Conservation (phyloP, 2,329 filamentous ascomycete genomes). For the Xylariaceae sp. region DNA sequence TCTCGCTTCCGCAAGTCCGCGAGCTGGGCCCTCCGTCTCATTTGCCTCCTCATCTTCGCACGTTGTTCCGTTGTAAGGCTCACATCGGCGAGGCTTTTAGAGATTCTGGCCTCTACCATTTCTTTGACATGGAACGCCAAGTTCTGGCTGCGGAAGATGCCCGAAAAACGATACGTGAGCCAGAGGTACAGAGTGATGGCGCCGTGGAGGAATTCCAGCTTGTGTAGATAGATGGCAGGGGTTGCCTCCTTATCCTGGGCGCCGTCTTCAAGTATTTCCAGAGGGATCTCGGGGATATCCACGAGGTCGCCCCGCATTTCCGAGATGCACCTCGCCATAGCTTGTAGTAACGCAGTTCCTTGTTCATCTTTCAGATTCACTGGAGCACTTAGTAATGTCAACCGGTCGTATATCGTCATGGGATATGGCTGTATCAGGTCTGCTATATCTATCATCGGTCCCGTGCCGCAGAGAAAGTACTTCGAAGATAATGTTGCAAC, state of each 20-base stretch:
- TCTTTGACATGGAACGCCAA: constrained; percentile 74
- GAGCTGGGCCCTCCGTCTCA: too few relatives aligned
- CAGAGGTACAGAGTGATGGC: constrained; percentile 81
- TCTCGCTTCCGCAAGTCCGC: too few relatives aligned
- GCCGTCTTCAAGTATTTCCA: constrained; percentile 68
- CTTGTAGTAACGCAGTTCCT: constrained; percentile 45
- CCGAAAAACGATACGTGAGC: constrained; percentile 83
- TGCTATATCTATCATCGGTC: constrained; percentile 57
- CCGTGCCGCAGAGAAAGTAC: constrained; percentile 64
- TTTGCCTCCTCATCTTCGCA: too few relatives aligned
- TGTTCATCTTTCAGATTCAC: constrained; percentile 44
- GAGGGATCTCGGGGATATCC: constrained; percentile 60
- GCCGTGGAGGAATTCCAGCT: constrained; percentile 74
- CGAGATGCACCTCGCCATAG: constrained; percentile 64
- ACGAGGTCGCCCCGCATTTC: constrained; percentile 62
- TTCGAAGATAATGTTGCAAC: constrained; percentile 54
- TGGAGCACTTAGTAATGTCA: constrained; percentile 69
- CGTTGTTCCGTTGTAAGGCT: too few relatives aligned
- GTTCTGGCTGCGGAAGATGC: constrained; percentile 66
- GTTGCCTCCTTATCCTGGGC: constrained; percentile 27
- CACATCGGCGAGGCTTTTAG: constrained; percentile 53
- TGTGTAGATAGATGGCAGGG: constrained; percentile 50
- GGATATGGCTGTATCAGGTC: constrained; percentile 67
- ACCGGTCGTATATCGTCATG: constrained; percentile 65
- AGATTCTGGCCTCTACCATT: constrained; percentile 70